These are phyloP conservation scores for Fagus crenata DNA, from an alignment of 306 rosid genomes.

Conservation along the genomic window DNA sequence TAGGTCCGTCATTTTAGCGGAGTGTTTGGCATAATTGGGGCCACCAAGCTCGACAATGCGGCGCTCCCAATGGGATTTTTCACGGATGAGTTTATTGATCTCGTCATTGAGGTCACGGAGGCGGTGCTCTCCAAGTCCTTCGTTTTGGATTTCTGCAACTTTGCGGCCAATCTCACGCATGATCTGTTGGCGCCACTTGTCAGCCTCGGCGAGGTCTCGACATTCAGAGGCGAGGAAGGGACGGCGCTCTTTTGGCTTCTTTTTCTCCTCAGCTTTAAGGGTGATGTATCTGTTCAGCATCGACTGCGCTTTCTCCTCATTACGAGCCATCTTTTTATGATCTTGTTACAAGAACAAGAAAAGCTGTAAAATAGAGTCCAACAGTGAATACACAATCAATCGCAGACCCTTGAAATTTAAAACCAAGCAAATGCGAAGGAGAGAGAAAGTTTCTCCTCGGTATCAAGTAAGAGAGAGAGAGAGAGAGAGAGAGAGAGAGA, in stretches of 20 bases:
- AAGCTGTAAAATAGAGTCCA: no score
- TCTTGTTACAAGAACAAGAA: no score
- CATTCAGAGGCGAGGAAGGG: conserved; percentile 85
- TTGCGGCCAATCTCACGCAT: conserved; percentile 92
- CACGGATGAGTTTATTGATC: conserved; percentile 81
- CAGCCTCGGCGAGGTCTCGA: conserved; percentile 90
- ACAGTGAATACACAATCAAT: no score
- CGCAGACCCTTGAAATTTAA: no score
- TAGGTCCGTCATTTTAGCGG: conserved; percentile 89
- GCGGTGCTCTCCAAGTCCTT: conserved; percentile 93
- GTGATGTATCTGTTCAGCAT: conserved; percentile 85
- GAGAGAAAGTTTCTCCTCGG: no score
- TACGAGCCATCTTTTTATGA: conserved; percentile 62
- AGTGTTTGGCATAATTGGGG: conserved; percentile 56
- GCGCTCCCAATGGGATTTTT: conserved; percentile 82
- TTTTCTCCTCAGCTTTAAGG: conserved; percentile 85
- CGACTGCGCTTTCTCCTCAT: conserved; percentile 68
- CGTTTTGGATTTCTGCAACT: conserved; percentile 93
- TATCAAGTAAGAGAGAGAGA: no score
- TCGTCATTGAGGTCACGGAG: conserved; percentile 91
- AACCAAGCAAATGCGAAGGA: no score
- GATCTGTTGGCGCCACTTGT: conserved; percentile 89
- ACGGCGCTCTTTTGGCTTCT: conserved; percentile 83
- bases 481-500: no score
- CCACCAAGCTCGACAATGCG: conserved; percentile 90